Evolutionary conservation across 73 alveolate genomes (phyloP).

Genomic region (Tetrahymena elliotti): DNA sequence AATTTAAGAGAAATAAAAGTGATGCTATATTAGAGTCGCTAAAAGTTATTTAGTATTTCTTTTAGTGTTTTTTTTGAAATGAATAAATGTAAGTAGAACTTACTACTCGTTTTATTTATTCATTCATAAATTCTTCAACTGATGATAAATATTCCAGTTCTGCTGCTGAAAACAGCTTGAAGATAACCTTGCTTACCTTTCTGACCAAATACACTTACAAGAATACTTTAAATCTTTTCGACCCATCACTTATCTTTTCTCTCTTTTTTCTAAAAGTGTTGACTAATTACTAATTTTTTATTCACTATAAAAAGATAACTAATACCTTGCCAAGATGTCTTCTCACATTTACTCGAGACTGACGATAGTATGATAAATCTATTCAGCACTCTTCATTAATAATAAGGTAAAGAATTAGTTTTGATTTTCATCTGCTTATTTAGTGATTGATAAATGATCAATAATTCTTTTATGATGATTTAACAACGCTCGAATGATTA

Average conservation of each 20-base stretch:
- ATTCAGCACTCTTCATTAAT: background rate
- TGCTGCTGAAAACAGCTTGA: conserved; percentile 2
- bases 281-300: background rate
- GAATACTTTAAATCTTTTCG: background rate
- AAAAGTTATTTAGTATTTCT: background rate
- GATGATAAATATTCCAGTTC: background rate
- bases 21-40: background rate
- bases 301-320: background rate
- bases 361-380: no score
- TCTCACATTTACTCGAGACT: background rate
- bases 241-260: background rate
- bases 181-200: background rate
- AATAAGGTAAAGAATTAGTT: background rate
- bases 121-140: background rate
- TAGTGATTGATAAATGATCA: background rate
- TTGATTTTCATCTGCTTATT: background rate
- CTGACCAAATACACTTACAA: background rate
- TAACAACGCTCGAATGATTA: background rate
- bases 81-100: background rate
- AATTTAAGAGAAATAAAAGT: background rate
- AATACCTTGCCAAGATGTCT: background rate
- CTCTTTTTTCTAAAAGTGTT: background rate
- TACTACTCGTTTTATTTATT: background rate
- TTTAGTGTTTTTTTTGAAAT: background rate
- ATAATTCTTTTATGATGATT: background rate